These are phyloP conservation scores for Quercus agrifolia DNA, from an alignment of 306 rosid genomes.

Conservation along the genomic window DNA sequence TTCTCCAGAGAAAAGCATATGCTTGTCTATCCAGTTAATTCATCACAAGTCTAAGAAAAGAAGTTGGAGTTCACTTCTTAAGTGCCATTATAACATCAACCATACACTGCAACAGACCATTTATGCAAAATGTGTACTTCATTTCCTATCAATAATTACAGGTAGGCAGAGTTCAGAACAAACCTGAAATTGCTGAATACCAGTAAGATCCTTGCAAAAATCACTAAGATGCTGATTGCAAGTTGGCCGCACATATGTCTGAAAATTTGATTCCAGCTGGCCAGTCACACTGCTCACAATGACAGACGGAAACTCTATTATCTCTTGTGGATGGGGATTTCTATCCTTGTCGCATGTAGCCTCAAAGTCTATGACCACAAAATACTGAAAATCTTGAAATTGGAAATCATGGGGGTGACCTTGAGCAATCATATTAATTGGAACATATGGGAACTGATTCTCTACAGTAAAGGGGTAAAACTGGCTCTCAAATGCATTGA, in stretches of 20 bases:
- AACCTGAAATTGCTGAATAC: constrained; percentile 96
- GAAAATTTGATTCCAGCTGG: constrained; percentile 92
- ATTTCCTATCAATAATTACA: constrained; percentile 14
- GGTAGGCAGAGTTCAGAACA: constrained; percentile 28
- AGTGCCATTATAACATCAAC: background rate
- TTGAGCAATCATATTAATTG: constrained; percentile 61
- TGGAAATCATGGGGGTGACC: constrained; percentile 58
- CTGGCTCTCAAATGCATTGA: constrained; percentile 66
- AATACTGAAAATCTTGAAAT: constrained; percentile 86
- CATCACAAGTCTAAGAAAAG: background rate
- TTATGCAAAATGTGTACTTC: background rate
- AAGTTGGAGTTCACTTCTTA: background rate
- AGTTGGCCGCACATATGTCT: constrained; percentile 89
- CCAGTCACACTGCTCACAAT: constrained; percentile 86
- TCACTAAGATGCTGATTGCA: constrained; percentile 78
- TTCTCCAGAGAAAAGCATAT: constrained; percentile 3
- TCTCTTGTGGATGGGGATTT: constrained; percentile 90
- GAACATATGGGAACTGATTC: constrained; percentile 56
- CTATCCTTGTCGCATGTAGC: constrained; percentile 90
- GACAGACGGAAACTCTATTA: constrained; percentile 95
- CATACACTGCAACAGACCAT: background rate
- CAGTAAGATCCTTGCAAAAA: constrained; percentile 91
- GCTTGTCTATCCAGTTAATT: background rate
- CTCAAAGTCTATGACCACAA: constrained; percentile 97
- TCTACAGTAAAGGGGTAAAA: constrained; percentile 58